phyloP scores from a whole-genome alignment of 1,284 basidiomycete genomes.

The Sanghuangporus baumii region DNA sequence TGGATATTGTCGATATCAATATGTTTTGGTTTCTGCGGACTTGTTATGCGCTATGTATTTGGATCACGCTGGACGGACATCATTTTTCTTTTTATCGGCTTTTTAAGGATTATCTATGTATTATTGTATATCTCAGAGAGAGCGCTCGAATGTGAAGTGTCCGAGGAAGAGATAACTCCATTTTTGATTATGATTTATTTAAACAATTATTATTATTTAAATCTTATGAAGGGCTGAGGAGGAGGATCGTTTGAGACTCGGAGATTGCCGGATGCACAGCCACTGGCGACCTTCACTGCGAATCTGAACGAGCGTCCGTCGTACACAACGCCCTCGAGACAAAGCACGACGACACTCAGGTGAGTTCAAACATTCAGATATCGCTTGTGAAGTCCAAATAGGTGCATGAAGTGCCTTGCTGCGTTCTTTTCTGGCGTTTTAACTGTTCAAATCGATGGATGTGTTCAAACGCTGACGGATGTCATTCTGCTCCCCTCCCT shows the following conservation, averaged over 20 bases:
- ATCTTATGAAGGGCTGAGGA: not conserved
- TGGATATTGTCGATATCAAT: not conserved
- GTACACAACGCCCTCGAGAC: not conserved
- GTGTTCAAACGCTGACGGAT: conserved; percentile 9
- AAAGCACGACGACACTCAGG: conserved; percentile 1
- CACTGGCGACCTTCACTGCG: not conserved
- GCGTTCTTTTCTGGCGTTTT: not conserved
- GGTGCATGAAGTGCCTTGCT: not conserved
- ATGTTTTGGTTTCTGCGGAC: not conserved
- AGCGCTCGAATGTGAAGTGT: too few relatives aligned
- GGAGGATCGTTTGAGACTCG: too few relatives aligned
- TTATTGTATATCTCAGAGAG: too few relatives aligned
- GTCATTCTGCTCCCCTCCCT: not conserved
- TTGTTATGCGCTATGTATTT: not conserved
- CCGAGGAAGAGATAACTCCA: too few relatives aligned
- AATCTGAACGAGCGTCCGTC: not conserved
- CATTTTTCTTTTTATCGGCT: not conserved
- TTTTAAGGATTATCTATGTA: too few relatives aligned
- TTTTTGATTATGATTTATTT: too few relatives aligned
- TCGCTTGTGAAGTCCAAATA: not conserved
- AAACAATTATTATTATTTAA: too few relatives aligned
- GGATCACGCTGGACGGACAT: not conserved
- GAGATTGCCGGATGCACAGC: not conserved
- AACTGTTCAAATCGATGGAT: conserved; percentile 6
- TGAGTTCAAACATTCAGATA: not conserved